Base-by-base conservation (phyloP, 805 yeast genomes). In the Zygoascus biomembranicola region DNA sequence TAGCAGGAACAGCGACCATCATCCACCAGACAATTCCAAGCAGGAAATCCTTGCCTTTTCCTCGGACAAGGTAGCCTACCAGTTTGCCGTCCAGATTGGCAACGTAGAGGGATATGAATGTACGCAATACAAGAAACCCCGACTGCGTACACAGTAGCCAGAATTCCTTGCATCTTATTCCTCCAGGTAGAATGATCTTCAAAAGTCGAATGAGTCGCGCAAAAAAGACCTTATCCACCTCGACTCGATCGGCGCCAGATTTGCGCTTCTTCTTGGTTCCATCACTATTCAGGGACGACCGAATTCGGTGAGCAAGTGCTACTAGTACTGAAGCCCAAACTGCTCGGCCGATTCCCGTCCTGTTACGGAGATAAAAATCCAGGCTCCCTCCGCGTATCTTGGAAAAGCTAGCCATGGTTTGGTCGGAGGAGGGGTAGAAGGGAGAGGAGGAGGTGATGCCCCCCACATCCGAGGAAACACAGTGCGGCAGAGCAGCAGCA, bases 61-160 rank as follows among this genome's bases (percentile, higher is more conserved):
- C 87, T 43, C 84, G 77, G 31, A 90, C 87, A 60, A 90, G 75
- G 1, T 87, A 80, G 0, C 96, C 87, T 4, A 90, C 96, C 52
- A 90, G 72, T 63, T 76, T 74, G 59, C 97, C 97, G 67, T 90
- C 97, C 54, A 90, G 73, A 11, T 84, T 79, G 5, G 97, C 97
- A 14, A 90, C 90, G 62, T 83, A 82, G 47, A 90, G 75, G 1
- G 96, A 84, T 28, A 90, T 69, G 23, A 83, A 66, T 0, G 96
- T 92, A 58, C 96, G 76, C 4, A 77, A 58, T 2, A 86, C 75
- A 46, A 90, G 73, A 26, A 88, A 72, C 0, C 73, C 63, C 5
- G 88, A 69, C 66, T 88, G 92, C 0, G 77, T 59, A 0, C 66
- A 55, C 39, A 87, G 63, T 43, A 68, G 57, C 64, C 67, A 61